phyloP scores from a whole-genome alignment of 78 protist genomes.

The Dictyostelium intermedium region DNA sequence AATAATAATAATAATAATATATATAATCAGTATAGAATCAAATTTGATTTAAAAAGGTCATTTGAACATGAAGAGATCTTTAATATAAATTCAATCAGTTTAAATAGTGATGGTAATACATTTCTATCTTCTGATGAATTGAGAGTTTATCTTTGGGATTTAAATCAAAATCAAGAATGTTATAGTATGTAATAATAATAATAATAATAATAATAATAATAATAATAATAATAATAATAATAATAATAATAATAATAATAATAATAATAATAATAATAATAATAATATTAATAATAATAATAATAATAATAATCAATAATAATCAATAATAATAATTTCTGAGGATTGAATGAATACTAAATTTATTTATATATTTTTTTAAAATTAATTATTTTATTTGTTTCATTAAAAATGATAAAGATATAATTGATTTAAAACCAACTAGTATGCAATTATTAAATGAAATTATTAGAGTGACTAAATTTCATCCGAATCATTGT shows the following conservation, averaged over 20 bases:
- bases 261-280: not conserved
- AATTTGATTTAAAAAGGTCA: conserved; percentile 6
- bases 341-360: not conserved
- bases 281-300: not conserved
- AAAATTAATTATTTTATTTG: no score
- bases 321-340: no score
- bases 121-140: conserved; percentile 71
- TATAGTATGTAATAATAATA: conserved; percentile 5
- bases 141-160: conserved; percentile 76
- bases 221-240: not conserved
- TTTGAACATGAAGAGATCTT: conserved; percentile 73
- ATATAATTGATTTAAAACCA: conserved; percentile 69
- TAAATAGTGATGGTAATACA: conserved; percentile 73
- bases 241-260: not conserved
- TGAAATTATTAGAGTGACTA: conserved; percentile 63
- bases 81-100: conserved; percentile 62
- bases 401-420: not conserved
- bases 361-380: no score
- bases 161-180: conserved; percentile 53
- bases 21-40: conserved; percentile 1
- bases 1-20: not conserved
- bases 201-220: not conserved
- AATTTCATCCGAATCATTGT: conserved; percentile 68
- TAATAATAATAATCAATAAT: not conserved
- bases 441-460: conserved; percentile 43